Evolutionary conservation across 495 filamentous ascomycete species (phyloP).

Genomic region (Tuber borchii): DNA sequence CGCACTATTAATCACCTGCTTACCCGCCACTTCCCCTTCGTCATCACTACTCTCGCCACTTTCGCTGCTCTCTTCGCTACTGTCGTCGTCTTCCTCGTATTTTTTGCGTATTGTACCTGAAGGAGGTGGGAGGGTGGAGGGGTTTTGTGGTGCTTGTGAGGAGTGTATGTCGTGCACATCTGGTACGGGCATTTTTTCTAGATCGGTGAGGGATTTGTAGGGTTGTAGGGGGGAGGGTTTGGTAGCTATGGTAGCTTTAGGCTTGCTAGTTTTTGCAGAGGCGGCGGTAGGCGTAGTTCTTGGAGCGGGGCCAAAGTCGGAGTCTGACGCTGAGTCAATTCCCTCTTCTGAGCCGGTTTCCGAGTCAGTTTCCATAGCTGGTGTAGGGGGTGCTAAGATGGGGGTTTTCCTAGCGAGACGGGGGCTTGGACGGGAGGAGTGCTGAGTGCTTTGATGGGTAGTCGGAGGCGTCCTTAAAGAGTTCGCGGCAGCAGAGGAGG

Average conservation of each 20-base stretch:
- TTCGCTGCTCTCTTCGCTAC: background rate
- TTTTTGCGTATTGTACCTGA: background rate
- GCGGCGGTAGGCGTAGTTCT: background rate
- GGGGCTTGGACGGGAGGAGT: background rate
- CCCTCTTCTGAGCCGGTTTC: conserved; percentile 9
- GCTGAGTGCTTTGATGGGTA: background rate
- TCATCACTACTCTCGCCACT: background rate
- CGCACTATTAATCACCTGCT: background rate
- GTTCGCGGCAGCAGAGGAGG: background rate
- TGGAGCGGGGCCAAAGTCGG: conserved; percentile 1
- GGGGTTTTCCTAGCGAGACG: conserved; percentile 7
- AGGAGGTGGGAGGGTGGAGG: background rate
- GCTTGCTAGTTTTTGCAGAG: background rate
- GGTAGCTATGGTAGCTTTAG: background rate
- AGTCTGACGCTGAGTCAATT: conserved; percentile 13
- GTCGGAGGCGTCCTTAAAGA: background rate
- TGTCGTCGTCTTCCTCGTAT: background rate
- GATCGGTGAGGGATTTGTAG: conserved; percentile 27
- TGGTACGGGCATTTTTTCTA: conserved; percentile 29
- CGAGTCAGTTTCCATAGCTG: conserved; percentile 4
- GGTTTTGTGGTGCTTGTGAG: background rate
- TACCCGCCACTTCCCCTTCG: background rate
- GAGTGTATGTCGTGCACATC: conserved; percentile 26
- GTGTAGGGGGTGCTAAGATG: background rate
- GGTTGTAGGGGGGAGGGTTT: background rate